These are phyloP conservation scores for Colletotrichum coccodes DNA, from an alignment of 2,329 filamentous ascomycete species.

Conservation along the genomic window DNA sequence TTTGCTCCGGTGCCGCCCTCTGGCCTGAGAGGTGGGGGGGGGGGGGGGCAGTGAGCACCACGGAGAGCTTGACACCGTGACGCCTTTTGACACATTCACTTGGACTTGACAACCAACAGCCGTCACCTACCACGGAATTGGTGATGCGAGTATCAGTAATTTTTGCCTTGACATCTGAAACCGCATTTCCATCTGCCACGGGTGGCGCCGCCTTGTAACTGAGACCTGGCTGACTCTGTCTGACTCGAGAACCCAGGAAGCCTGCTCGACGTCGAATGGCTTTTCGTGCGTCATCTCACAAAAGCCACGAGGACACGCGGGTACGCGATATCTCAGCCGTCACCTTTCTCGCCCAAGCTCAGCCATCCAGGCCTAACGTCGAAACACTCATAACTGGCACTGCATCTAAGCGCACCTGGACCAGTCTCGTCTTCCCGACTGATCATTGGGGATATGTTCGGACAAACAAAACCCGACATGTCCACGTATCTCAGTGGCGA, in stretches of 20 bases:
- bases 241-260: neutral
- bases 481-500: slow-evolving; percentile 11
- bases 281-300: neutral
- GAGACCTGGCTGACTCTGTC: neutral
- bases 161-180: slow-evolving; percentile 2
- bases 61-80: neutral
- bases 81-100: neutral
- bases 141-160: neutral
- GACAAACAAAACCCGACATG: neutral
- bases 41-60: neutral
- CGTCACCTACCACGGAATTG: neutral
- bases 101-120: neutral
- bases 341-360: too few relatives aligned
- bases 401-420: neutral
- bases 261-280: neutral
- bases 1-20: too few relatives aligned
- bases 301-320: neutral
- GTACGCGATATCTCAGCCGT: neutral
- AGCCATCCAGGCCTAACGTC: neutral
- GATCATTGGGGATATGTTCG: neutral
- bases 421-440: neutral
- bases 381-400: neutral
- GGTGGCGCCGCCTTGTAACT: slow-evolving; percentile 1
- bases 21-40: too few relatives aligned
- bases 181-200: slow-evolving; percentile 15